Conservation (phyloP, 2,329 filamentous ascomycete genomes). For the Nothophoma quercina region DNA sequence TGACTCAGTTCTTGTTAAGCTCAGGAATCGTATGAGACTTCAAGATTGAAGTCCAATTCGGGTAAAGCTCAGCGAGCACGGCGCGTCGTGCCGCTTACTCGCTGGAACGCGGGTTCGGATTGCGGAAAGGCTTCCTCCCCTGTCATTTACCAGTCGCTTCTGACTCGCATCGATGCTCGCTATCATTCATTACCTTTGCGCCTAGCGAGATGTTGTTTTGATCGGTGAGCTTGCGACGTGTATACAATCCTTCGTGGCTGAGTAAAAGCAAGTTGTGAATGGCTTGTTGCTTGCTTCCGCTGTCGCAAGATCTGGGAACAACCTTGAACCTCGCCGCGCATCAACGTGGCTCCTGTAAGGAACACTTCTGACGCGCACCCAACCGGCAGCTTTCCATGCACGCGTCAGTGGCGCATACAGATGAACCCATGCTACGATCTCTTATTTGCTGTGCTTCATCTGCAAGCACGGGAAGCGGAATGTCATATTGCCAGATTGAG, state of each 20-base stretch:
- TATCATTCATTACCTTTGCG: no score
- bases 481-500: slow-evolving; percentile 1
- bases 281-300: neutral
- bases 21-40: slow-evolving; percentile 1
- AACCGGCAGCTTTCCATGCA: slow-evolving; percentile 43
- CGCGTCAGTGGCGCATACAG: slow-evolving; percentile 26
- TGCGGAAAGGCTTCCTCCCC: slow-evolving; percentile 5
- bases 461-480: neutral
- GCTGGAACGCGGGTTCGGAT: slow-evolving; percentile 6
- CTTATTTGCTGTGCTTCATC: slow-evolving; percentile 1
- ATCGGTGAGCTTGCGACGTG: neutral
- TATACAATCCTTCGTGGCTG: neutral
- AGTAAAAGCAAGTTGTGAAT: slow-evolving; percentile 4
- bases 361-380: slow-evolving; percentile 22
- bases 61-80: slow-evolving; percentile 4
- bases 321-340: slow-evolving; percentile 3
- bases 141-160: neutral
- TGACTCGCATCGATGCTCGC: slow-evolving; percentile 3
- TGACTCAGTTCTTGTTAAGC: neutral
- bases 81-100: slow-evolving; percentile 3
- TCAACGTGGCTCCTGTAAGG: slow-evolving; percentile 36
- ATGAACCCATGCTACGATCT: slow-evolving; percentile 11
- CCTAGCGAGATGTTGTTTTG: no score
- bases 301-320: neutral
- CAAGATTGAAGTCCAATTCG: neutral